A percentile compares a stretch with the other conserved stretches of the same genome.
phyloP scores from a whole-genome alignment of 441 rosid genomes.

The Theobroma grandiflorum region DNA sequence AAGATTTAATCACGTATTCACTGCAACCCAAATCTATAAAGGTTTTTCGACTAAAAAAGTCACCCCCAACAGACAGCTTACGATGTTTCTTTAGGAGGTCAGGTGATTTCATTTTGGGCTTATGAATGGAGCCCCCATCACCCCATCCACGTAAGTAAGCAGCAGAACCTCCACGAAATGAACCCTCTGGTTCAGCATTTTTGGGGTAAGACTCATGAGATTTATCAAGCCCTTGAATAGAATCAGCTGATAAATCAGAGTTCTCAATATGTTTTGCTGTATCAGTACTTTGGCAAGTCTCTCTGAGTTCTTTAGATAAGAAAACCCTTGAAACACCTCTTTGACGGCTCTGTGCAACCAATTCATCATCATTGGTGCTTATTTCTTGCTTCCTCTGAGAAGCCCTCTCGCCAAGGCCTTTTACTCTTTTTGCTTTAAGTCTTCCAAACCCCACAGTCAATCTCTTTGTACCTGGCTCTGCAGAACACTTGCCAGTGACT shows the following conservation, averaged over 20 bases:
- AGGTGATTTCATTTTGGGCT: conserved; percentile 35
- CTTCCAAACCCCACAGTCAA: conserved; percentile 49
- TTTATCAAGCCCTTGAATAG: conserved; percentile 12
- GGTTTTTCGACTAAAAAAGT: conserved; percentile 74
- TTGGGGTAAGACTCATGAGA: conserved; percentile 36
- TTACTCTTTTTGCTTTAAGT: conserved; percentile 68
- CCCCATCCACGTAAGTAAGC: conserved; percentile 65
- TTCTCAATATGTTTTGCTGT: conserved; percentile 30
- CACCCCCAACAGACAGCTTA: conserved; percentile 44
- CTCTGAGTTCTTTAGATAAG: conserved; percentile 32
- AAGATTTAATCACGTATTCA: conserved; percentile 69
- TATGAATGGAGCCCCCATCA: conserved; percentile 37
- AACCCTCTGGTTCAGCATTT: conserved; percentile 33
- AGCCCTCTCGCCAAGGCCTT: conserved; percentile 57
- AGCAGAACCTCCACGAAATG: conserved; percentile 42
- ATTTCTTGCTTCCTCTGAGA: conserved; percentile 42
- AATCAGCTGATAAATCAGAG: not conserved
- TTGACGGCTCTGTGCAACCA: conserved; percentile 29
- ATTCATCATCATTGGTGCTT: conserved; percentile 33
- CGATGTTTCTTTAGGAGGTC: conserved; percentile 39
- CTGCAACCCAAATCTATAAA: conserved; percentile 77
- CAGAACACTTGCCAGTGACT: conserved; percentile 23
- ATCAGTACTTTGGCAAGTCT: conserved; percentile 26
- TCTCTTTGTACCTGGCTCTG: conserved; percentile 26
- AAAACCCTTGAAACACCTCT: conserved; percentile 36